Evolutionary conservation across 441 rosid species (phyloP), one percentile per base, ranked within the genome.

Genomic region (Brassica balearica): DNA sequence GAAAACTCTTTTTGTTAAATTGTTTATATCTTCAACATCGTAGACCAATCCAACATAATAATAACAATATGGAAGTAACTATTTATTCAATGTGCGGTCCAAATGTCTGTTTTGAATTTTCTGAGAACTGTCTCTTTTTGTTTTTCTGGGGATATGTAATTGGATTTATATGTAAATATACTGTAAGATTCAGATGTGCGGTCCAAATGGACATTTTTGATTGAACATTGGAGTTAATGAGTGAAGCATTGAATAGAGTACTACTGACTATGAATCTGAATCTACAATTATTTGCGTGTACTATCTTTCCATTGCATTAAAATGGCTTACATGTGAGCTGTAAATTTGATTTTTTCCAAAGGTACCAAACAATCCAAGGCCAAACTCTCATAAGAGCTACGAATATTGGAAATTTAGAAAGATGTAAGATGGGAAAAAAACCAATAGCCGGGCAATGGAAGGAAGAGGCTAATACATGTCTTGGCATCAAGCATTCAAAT

Each of bases 181-280:
- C 5, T 48, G 60, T 67, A 38, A 56, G 72, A 32, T 68, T 1
- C 55, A 69, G 43, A 36, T 69, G 74, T 76, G 64, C 65, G 80
- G 69, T 76, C 64, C 74, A 76, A 19, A 61, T 69, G 12, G 22
- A 48, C 27, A 61, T 4, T 69, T 55, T 62, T 48, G 17, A 69
- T 46, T 43, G 64, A n/a, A 32, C 14, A 29, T 3, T 73, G n/a
- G 25, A 20, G 68, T 60, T 36, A 38, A 17, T 46, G 53, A 29
- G 69, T 56, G 48, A 48, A 6, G 9, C 56, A 9, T 10, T 68
- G 73, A 75, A 7, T 59, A 41, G 68, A 41, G 6, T 15, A 19
- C 38, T 14, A 66, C 56, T 72, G 38, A 34, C 6, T 27, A 23
- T 23, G 25, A 29, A 29, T 29, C 72, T 67, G 66, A 74, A 66